phyloP scores from a whole-genome alignment of 1,284 basidiomycete genomes.

The Cryptococcus floricola region DNA sequence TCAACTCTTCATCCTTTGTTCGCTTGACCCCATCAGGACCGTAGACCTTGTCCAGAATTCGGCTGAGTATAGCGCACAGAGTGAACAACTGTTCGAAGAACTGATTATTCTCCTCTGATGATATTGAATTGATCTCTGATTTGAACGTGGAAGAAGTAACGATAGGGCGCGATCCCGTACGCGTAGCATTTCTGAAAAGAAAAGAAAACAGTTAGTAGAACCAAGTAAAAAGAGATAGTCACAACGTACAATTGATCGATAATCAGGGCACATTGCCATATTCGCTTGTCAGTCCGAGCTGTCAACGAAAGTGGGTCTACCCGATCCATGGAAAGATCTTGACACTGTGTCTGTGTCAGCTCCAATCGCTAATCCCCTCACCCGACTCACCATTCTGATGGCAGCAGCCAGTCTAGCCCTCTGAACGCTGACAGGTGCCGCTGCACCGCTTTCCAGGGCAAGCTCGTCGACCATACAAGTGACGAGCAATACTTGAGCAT shows the following conservation, averaged over 20 bases:
- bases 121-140: background rate
- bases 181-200: constrained; percentile 21
- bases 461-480: constrained; percentile 27
- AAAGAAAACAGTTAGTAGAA: background rate
- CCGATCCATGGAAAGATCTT: constrained; percentile 21
- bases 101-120: background rate
- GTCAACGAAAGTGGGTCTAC: background rate
- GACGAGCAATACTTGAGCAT: constrained; percentile 23
- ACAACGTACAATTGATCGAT: constrained; percentile 24
- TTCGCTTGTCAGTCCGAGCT: constrained; percentile 7
- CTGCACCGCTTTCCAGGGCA: constrained; percentile 12
- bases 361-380: background rate
- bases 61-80: constrained; percentile 13
- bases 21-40: constrained; percentile 17
- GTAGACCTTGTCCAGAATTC: constrained; percentile 17
- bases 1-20: constrained; percentile 12
- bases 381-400: constrained; percentile 16
- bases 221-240: background rate
- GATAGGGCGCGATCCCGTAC: constrained; percentile 15
- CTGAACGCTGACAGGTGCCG: constrained; percentile 13
- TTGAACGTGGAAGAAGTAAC: background rate
- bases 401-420: constrained; percentile 20
- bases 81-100: constrained; percentile 16
- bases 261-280: constrained; percentile 23
- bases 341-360: constrained; percentile 7